Conservation (phyloP, 2,329 filamentous ascomycete genomes). For the Aspergillus sp. region DNA sequence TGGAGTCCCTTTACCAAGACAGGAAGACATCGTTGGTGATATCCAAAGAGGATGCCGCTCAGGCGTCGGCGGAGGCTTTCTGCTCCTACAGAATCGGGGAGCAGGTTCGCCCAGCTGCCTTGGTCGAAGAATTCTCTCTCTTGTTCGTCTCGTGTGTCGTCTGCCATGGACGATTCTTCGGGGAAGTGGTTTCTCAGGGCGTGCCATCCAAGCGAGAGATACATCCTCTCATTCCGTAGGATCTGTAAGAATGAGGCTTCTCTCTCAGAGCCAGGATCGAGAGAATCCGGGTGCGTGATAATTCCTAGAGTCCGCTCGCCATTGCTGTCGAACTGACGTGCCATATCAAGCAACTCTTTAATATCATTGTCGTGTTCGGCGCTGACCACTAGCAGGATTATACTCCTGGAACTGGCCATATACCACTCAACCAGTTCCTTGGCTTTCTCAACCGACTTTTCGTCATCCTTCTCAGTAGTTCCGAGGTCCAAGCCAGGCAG, state of each 20-base stretch:
- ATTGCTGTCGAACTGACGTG: slow-evolving; percentile 33
- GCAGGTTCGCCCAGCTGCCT: slow-evolving; percentile 27
- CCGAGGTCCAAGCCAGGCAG: slow-evolving; percentile 59
- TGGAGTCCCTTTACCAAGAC: slow-evolving; percentile 39
- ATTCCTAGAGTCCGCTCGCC: slow-evolving; percentile 44
- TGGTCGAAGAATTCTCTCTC: slow-evolving; percentile 37
- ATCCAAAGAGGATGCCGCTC: slow-evolving; percentile 34
- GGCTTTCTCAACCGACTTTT: slow-evolving; percentile 53
- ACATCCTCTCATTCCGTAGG: slow-evolving; percentile 42
- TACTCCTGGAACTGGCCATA: slow-evolving; percentile 58
- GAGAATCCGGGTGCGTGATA: slow-evolving; percentile 49
- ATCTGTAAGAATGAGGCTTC: slow-evolving; percentile 38
- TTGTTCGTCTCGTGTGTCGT: slow-evolving; percentile 29
- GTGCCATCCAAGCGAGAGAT: slow-evolving; percentile 52
- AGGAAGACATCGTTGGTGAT: slow-evolving; percentile 32
- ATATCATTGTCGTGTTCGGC: slow-evolving; percentile 55
- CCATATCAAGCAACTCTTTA: slow-evolving; percentile 57
- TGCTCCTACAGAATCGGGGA: slow-evolving; percentile 31
- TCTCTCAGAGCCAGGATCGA: slow-evolving; percentile 35
- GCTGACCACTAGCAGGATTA: slow-evolving; percentile 58
- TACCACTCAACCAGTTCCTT: slow-evolving; percentile 53
- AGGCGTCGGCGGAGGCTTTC: slow-evolving; percentile 39
- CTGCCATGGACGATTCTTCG: slow-evolving; percentile 29
- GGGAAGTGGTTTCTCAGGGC: slow-evolving; percentile 47
- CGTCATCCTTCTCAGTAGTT: slow-evolving; percentile 54